These are phyloP conservation scores for Hydrangea macrophylla DNA, from an alignment of 148 eudicot genomes.

Conservation along the genomic window DNA sequence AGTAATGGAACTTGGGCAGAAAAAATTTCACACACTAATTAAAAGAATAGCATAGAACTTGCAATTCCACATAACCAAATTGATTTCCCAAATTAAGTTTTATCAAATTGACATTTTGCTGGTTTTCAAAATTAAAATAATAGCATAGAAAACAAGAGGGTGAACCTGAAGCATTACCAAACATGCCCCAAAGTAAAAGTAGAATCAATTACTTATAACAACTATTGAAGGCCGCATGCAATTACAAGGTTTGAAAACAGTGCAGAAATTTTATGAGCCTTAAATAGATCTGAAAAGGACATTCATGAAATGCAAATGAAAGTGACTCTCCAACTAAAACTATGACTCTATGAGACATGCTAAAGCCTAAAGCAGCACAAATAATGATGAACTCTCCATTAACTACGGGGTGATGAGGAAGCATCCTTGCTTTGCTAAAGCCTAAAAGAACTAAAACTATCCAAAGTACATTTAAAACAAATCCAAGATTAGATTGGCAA, in stretches of 20 bases:
- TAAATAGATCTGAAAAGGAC: constrained; percentile 24
- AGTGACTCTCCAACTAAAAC: constrained; percentile 38
- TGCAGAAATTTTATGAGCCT: constrained; percentile 10
- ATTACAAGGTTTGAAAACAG: constrained; percentile 19
- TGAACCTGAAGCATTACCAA: neutral
- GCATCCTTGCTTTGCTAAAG: too few species aligned
- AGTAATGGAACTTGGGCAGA: too few species aligned
- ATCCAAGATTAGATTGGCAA: constrained; percentile 3
- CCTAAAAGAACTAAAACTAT: too few species aligned
- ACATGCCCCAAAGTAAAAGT: neutral
- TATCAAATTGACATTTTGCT: too few species aligned
- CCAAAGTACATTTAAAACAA: constrained; percentile 18
- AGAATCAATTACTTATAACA: constrained; percentile 16
- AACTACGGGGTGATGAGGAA: constrained; percentile 29
- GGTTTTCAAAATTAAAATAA: too few species aligned
- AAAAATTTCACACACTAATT: too few species aligned
- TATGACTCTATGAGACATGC: too few species aligned
- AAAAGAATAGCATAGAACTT: too few species aligned
- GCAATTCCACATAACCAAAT: too few species aligned
- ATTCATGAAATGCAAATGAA: constrained; percentile 29
- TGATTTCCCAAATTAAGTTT: too few species aligned
- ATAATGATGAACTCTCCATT: constrained; percentile 25
- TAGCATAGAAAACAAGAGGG: too few species aligned
- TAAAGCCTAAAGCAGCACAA: constrained; percentile 22
- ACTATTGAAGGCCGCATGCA: constrained; percentile 22